Base-by-base conservation (phyloP, 345 rosid species). In the Zanthoxylum bungeanum region DNA sequence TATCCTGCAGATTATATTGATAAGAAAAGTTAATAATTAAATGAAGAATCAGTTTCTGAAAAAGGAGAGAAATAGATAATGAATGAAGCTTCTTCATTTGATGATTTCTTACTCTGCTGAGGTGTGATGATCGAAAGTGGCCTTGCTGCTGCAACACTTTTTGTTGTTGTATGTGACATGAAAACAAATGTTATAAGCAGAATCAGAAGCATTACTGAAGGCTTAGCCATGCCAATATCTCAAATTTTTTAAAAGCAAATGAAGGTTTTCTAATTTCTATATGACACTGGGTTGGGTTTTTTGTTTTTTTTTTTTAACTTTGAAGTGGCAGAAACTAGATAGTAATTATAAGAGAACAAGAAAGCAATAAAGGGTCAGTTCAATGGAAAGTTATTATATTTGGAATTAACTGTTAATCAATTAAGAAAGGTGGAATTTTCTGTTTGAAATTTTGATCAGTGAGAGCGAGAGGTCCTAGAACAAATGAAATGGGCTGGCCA, bases 131-230 rank as follows among this genome's bases (percentile, higher is more conserved):
- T 61, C 3, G 83, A 73, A 17, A 83, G 62, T 22, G 86, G 60
- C 70, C 85, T 79, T 39, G 85, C 81, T 64, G 74, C 83, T 58
- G 75, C 37, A 22, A 71, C 57, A n/a, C n/a, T n/a, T 9, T 25
- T 56, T 21, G 73, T 63, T 58, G 36, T n/a, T n/a, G n/a, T 53
- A 8, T 58, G 60, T n/a, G 79, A 64, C 2, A 64, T 39, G 8
- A 70, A 67, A 40, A 57, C 34, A 30, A 53, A 30, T 5, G 79
- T 24, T 19, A 81, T 7, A 8, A 83, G 73, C 68, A 80, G 60
- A 7, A 77, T 14, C 2, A 73, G 63, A 52, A 80, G 64, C 76
- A 77, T 22, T 31, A n/a, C n/a, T n/a, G 68, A 39, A 52, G 78
- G 62, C 71, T 75, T 80, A 52, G 34, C 31, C 14, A 44, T 19